Conservation (phyloP, 2,329 filamentous ascomycete species). For the Cyphellophora attinorum region DNA sequence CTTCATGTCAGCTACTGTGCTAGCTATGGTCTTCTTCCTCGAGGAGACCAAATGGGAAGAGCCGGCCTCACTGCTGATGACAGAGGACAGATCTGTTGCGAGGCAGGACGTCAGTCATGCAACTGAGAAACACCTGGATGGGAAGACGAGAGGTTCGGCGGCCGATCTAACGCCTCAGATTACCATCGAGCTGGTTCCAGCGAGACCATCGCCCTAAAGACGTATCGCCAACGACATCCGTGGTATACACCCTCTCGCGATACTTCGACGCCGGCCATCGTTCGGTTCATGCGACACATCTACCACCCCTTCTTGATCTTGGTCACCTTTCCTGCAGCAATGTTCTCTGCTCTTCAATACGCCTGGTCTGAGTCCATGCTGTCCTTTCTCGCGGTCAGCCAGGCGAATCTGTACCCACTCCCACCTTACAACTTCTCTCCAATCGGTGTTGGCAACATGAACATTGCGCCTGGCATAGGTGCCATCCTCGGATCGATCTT, state of each 20-base stretch:
- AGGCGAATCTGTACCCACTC: slow-evolving; percentile 24
- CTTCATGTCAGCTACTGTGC: slow-evolving; percentile 27
- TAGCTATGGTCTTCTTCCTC: slow-evolving; percentile 34
- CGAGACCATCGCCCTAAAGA: slow-evolving; percentile 19
- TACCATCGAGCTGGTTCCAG: slow-evolving; percentile 3
- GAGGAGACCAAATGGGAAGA: slow-evolving; percentile 31
- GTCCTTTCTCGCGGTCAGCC: slow-evolving; percentile 19
- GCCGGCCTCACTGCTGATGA: no score
- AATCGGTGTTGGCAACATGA: slow-evolving; percentile 24
- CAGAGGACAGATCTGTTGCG: slow-evolving; percentile 28
- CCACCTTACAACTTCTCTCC: slow-evolving; percentile 25
- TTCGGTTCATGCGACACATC: slow-evolving; percentile 9
- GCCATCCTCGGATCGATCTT: slow-evolving; percentile 29
- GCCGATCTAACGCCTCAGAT: no score
- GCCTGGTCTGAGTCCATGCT: background rate
- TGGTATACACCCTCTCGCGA: background rate
- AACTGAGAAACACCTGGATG: no score
- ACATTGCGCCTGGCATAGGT: slow-evolving; percentile 28
- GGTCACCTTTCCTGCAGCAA: slow-evolving; percentile 20
- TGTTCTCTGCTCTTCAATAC: slow-evolving; percentile 22
- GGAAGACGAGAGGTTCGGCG: no score
- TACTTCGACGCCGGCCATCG: slow-evolving; percentile 16
- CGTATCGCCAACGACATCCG: slow-evolving; percentile 21
- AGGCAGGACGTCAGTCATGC: no score
- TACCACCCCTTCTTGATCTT: slow-evolving; percentile 23